These are phyloP conservation scores for Colletotrichum sp. DNA, from an alignment of 2,329 filamentous ascomycete species.

Conservation along the genomic window DNA sequence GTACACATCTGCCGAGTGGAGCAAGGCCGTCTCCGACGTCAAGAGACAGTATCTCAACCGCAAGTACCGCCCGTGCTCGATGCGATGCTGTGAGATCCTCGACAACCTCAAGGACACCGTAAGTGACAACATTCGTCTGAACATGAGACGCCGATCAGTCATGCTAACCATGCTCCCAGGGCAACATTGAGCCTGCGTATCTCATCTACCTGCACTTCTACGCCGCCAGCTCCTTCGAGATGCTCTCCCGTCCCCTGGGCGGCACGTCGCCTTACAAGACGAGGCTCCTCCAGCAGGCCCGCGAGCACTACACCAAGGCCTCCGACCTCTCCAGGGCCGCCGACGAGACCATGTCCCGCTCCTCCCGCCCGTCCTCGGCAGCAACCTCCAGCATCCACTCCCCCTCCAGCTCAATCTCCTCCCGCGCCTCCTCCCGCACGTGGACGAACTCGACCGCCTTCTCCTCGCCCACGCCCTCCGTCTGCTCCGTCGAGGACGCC, in stretches of 20 bases:
- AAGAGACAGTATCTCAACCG: conserved; percentile 57
- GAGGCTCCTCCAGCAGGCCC: conserved; percentile 55
- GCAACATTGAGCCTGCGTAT: conserved; percentile 54
- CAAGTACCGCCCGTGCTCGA: conserved; percentile 57
- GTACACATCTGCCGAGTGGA: conserved; percentile 55
- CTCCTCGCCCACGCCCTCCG: conserved; percentile 52
- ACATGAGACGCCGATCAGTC: background rate
- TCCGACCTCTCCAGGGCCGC: conserved; percentile 50
- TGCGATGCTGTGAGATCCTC: conserved; percentile 57
- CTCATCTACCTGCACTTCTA: conserved; percentile 66
- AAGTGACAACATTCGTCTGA: conserved; percentile 25
- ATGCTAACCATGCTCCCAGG: conserved; percentile 25
- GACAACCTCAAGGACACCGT: conserved; percentile 50
- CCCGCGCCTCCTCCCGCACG: conserved; percentile 33
- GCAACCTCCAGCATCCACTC: conserved; percentile 47
- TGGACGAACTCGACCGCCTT: conserved; percentile 46
- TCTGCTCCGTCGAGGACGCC: conserved; percentile 40
- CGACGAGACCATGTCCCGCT: conserved; percentile 45
- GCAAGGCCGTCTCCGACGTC: conserved; percentile 52
- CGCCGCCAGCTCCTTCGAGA: conserved; percentile 63
- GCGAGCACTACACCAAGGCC: conserved; percentile 54
- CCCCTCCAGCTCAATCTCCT: conserved; percentile 48
- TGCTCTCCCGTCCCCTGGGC: conserved; percentile 55
- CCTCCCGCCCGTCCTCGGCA: conserved; percentile 41
- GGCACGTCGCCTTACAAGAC: conserved; percentile 49